Percentiles rank a stretch among this genome's conserved stretches.
Conservation (phyloP, 1,284 basidiomycete genomes). For the Filobasidium uniguttulatum region DNA sequence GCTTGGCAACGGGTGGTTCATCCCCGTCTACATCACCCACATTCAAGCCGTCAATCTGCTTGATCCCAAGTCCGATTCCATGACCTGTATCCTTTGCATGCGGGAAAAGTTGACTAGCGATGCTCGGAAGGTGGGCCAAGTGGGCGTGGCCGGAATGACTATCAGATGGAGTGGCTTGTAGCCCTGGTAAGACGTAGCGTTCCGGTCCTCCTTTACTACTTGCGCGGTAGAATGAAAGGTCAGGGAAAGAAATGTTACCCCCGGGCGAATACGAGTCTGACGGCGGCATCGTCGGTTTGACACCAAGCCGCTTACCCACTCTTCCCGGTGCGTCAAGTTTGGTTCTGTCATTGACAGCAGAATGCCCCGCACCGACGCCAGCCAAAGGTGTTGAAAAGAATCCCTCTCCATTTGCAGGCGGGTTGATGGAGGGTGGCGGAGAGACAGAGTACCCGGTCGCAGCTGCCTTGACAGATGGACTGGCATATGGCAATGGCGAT, state of each 20-base stretch:
- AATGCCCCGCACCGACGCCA: neutral
- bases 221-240: conserved; percentile 4
- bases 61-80: conserved; percentile 41
- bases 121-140: conserved; percentile 8
- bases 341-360: neutral
- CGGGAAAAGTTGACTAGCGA: conserved; percentile 20
- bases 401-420: too few species aligned
- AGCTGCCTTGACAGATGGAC: conserved; percentile 6
- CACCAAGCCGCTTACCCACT: neutral
- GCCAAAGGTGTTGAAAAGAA: neutral
- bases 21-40: conserved; percentile 55
- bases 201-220: neutral
- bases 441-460: neutral
- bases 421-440: too few species aligned
- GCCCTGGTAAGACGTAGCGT: neutral
- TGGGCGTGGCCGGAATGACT: neutral
- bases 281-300: neutral
- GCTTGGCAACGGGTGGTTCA: conserved; percentile 33
- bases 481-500: conserved; percentile 2
- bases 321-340: neutral
- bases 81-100: conserved; percentile 17
- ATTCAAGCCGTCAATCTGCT: conserved; percentile 39
- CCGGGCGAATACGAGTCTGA: neutral
- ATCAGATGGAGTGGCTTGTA: conserved; percentile 4
- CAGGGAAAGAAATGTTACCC: conserved; percentile 12